phyloP scores from a whole-genome alignment of 495 filamentous ascomycete species.

The Clavariopsis aquatica region DNA sequence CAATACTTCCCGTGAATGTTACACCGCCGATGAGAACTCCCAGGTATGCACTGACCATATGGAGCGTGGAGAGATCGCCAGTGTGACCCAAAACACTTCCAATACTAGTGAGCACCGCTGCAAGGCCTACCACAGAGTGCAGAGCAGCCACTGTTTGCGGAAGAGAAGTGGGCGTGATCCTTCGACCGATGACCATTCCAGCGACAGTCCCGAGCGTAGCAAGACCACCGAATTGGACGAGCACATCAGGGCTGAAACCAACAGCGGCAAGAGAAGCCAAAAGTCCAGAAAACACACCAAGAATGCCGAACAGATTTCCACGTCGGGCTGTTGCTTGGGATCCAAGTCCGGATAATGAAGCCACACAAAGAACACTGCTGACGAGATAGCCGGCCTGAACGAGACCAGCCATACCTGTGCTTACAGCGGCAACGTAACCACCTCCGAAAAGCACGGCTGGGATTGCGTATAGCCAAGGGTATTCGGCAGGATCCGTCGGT shows the following conservation, averaged over 20 bases:
- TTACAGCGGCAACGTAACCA: conserved; percentile 72
- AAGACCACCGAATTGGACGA: conserved; percentile 72
- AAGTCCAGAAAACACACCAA: conserved; percentile 75
- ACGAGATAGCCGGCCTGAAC: conserved; percentile 80
- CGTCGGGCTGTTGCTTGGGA: conserved; percentile 75
- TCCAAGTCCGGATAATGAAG: conserved; percentile 68
- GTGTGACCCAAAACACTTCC: conserved; percentile 75
- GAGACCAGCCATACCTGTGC: conserved; percentile 74
- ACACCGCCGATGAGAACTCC: conserved; percentile 78
- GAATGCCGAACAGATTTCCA: conserved; percentile 77
- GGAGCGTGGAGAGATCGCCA: conserved; percentile 65
- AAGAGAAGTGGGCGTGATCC: conserved; percentile 77
- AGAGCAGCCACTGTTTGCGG: conserved; percentile 80
- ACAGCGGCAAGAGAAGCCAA: conserved; percentile 74
- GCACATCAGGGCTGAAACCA: conserved; percentile 70
- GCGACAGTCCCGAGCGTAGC: conserved; percentile 63
- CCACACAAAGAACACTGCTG: conserved; percentile 74
- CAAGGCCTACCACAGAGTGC: conserved; percentile 80
- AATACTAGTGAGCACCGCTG: conserved; percentile 78
- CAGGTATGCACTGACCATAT: conserved; percentile 76
- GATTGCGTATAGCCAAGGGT: conserved; percentile 78
- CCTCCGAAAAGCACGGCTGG: conserved; percentile 73
- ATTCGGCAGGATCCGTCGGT: conserved; percentile 77
- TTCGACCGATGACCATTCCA: conserved; percentile 65
- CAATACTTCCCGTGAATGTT: conserved; percentile 80